Evolutionary conservation across 352 stramenopile genomes (phyloP).

Genomic region (Pythium grandisporangium): DNA sequence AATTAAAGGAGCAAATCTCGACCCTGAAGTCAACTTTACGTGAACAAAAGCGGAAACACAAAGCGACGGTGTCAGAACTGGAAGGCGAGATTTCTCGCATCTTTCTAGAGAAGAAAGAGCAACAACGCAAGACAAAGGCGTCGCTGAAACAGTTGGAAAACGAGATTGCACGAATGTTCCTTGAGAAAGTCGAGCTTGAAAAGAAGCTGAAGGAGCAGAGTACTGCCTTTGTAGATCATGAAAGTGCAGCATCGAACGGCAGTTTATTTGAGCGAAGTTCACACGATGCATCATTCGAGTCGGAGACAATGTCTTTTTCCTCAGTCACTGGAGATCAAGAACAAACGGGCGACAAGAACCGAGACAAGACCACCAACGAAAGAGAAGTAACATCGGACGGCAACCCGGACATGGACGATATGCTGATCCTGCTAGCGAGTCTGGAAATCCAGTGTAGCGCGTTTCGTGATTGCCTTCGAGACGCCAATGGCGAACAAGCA

Average conservation of each 20-base stretch:
- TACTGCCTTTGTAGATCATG: neutral
- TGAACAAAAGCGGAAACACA: constrained; percentile 23
- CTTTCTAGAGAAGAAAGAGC: constrained; percentile 41
- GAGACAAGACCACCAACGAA: neutral
- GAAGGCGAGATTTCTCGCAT: constrained; percentile 41
- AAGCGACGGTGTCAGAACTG: constrained; percentile 29
- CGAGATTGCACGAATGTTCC: constrained; percentile 38
- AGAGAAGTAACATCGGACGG: too few species aligned
- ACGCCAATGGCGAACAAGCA: constrained; percentile 23
- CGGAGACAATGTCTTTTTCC: too few species aligned
- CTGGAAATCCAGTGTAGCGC: constrained; percentile 61
- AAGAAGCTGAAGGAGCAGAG: constrained; percentile 11
- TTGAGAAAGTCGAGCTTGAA: constrained; percentile 44
- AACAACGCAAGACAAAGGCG: constrained; percentile 38
- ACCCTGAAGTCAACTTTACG: constrained; percentile 18
- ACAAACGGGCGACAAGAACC: neutral
- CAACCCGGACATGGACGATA: constrained; percentile 28
- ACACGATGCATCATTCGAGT: too few species aligned
- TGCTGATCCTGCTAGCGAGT: constrained; percentile 54
- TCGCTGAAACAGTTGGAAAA: constrained; percentile 45
- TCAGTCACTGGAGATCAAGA: neutral
- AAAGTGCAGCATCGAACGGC: constrained; percentile 1
- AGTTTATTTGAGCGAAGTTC: too few species aligned
- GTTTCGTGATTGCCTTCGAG: constrained; percentile 37
- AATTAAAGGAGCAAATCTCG: constrained; percentile 14